Evolutionary conservation across 2,329 filamentous ascomycete genomes (phyloP).

Genomic region (Fusarium sp.): DNA sequence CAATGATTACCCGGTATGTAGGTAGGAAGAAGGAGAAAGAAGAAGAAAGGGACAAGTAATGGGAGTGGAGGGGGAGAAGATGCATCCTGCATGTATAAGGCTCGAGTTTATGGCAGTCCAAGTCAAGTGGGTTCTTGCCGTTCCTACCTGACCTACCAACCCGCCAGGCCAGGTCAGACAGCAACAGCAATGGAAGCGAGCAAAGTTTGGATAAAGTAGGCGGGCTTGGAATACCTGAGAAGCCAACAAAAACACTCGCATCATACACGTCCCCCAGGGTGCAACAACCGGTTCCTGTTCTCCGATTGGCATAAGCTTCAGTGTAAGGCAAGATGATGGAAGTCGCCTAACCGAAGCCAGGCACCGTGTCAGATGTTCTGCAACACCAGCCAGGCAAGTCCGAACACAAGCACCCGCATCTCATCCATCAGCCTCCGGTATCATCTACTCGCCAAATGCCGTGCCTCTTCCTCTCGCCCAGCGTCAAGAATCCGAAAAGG

Average conservation of each 20-base stretch:
- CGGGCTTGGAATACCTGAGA: background rate
- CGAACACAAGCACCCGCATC: slow-evolving; percentile 7
- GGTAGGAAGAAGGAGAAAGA: slow-evolving; percentile 6
- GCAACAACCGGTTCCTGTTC: slow-evolving; percentile 7
- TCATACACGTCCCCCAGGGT: slow-evolving; percentile 16
- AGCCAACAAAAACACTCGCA: slow-evolving; percentile 6
- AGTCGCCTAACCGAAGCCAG: slow-evolving; percentile 14
- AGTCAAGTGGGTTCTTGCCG: slow-evolving; percentile 5
- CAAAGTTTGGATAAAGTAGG: background rate
- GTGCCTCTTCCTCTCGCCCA: slow-evolving; percentile 12
- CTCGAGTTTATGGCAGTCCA: slow-evolving; percentile 9
- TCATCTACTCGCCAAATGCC: slow-evolving; percentile 7
- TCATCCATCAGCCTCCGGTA: background rate
- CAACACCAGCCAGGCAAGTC: slow-evolving; percentile 3
- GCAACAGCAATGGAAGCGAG: slow-evolving; percentile 10
- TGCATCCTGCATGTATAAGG: slow-evolving; percentile 10
- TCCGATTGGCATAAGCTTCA: slow-evolving; percentile 8
- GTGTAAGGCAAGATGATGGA: slow-evolving; percentile 1
- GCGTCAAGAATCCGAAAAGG: slow-evolving; percentile 8
- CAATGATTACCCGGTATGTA: background rate
- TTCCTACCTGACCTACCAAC: slow-evolving; percentile 14
- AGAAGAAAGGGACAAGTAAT: background rate
- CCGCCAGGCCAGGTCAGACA: slow-evolving; percentile 9
- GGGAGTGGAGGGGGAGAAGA: background rate
- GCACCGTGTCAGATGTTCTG: slow-evolving; percentile 11